Evolutionary conservation across 179 eudicot genomes (phyloP).

Genomic region (Sideroxylon spinosum): DNA sequence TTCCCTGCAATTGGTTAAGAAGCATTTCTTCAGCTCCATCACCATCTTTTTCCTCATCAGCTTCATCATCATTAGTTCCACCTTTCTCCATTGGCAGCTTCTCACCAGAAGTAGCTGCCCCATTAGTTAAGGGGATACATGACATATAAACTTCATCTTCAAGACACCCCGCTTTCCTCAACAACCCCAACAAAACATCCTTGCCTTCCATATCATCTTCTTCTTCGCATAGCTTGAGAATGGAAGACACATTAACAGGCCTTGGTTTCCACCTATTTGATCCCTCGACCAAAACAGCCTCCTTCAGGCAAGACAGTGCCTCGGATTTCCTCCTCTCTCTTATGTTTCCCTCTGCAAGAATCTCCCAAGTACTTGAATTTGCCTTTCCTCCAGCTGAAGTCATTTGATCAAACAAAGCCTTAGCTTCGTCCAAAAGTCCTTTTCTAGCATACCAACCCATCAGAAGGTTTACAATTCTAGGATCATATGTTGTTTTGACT

Average conservation of each 20-base stretch:
- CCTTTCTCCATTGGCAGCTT: slow-evolving; percentile 17
- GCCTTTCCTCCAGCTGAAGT: slow-evolving; percentile 58
- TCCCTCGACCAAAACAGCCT: slow-evolving; percentile 44
- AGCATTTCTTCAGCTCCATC: slow-evolving; percentile 27
- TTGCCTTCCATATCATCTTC: slow-evolving; percentile 45
- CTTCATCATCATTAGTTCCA: slow-evolving; percentile 6
- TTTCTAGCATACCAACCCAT: slow-evolving; percentile 55
- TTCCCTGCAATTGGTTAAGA: slow-evolving; percentile 34
- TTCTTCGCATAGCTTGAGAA: slow-evolving; percentile 52
- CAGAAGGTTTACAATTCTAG: slow-evolving; percentile 61
- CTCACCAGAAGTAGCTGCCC: slow-evolving; percentile 6
- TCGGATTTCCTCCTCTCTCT: slow-evolving; percentile 47
- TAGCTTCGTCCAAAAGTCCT: slow-evolving; percentile 53
- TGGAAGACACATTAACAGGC: slow-evolving; percentile 33
- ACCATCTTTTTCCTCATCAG: slow-evolving; percentile 10
- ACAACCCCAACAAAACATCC: slow-evolving; percentile 43
- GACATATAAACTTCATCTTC: slow-evolving; percentile 38
- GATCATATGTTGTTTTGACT: slow-evolving; percentile 48
- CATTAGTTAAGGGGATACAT: slow-evolving; percentile 20
- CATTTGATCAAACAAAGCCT: slow-evolving; percentile 56
- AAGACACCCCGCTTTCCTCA: slow-evolving; percentile 54
- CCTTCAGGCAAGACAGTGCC: slow-evolving; percentile 65
- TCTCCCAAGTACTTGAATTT: slow-evolving; percentile 67
- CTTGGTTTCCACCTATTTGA: slow-evolving; percentile 62
- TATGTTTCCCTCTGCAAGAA: slow-evolving; percentile 56